phyloP scores from a whole-genome alignment of 139 green algal species.

The Desmodesmus armatus region DNA sequence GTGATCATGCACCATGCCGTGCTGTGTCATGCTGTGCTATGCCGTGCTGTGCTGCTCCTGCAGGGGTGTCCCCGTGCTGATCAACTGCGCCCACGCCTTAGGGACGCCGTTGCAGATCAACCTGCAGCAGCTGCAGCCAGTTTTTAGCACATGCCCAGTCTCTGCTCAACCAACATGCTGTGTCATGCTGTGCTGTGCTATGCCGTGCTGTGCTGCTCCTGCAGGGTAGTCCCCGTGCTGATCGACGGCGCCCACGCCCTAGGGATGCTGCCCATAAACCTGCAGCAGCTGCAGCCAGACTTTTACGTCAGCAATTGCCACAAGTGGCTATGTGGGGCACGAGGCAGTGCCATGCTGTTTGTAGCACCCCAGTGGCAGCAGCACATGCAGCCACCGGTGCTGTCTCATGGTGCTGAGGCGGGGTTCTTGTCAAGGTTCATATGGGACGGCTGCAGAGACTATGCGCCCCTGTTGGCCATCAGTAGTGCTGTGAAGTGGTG shows the following conservation, averaged over 20 bases:
- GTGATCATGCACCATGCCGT: too few relatives aligned
- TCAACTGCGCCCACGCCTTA: slow-evolving; percentile 73
- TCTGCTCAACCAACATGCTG: too few relatives aligned
- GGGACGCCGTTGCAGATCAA: slow-evolving; percentile 56
- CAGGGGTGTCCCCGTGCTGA: slow-evolving; percentile 73
- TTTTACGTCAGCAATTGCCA: slow-evolving; percentile 77
- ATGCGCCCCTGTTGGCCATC: slow-evolving; percentile 70
- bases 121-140: slow-evolving; percentile 47
- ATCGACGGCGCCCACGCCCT: slow-evolving; percentile 75
- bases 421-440: slow-evolving; percentile 76
- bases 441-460: slow-evolving; percentile 78
- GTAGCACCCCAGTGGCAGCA: slow-evolving; percentile 41
- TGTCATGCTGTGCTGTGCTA: too few relatives aligned
- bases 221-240: slow-evolving; percentile 72
- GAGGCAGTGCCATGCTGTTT: slow-evolving; percentile 72
- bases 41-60: too few relatives aligned
- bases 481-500: slow-evolving; percentile 64
- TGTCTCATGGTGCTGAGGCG: slow-evolving; percentile 65
- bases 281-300: slow-evolving; percentile 53
- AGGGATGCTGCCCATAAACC: slow-evolving; percentile 54
- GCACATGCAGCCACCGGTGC: slow-evolving; percentile 61
- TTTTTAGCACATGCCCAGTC: too few relatives aligned
- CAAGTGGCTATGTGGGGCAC: slow-evolving; percentile 73
- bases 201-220: slow-evolving; percentile 12
- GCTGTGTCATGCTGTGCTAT: too few relatives aligned